Conservation (phyloP, 257 asterid species). For the Scutellaria baicalensis region DNA sequence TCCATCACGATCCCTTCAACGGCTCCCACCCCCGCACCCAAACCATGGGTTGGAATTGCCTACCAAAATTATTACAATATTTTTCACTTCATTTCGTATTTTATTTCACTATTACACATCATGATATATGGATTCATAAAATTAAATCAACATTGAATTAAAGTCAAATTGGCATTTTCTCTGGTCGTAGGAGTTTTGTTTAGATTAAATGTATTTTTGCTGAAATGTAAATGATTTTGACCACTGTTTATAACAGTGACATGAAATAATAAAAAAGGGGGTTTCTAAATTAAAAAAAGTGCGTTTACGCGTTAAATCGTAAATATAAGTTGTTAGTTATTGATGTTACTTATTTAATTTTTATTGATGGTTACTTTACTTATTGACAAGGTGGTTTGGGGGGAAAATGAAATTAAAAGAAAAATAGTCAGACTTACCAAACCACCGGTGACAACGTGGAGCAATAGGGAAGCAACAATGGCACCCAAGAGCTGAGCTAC, state of each 20-base stretch:
- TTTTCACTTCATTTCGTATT: neutral
- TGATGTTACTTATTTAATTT: no score
- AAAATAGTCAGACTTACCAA: conserved; percentile 35
- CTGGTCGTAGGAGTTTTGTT: no score
- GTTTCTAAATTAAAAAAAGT: no score
- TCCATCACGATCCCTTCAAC: conserved; percentile 45
- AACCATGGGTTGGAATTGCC: conserved; percentile 42
- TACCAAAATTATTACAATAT: neutral
- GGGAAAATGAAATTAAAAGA: neutral
- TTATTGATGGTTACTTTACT: neutral
- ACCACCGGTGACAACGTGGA: conserved; percentile 75
- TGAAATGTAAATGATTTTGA: no score
- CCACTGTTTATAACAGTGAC: no score
- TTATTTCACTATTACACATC: neutral
- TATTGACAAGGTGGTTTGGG: neutral
- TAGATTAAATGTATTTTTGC: no score
- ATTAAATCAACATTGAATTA: no score
- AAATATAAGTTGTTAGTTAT: no score
- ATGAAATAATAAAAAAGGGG: no score
- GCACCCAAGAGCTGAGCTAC: conserved; percentile 78
- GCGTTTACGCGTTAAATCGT: no score
- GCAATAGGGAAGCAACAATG: conserved; percentile 53
- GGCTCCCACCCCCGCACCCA: conserved; percentile 40
- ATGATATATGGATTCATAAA: no score
- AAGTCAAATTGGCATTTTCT: no score